Base-by-base conservation (phyloP, 148 eudicot genomes). In the Nyssa sinensis region DNA sequence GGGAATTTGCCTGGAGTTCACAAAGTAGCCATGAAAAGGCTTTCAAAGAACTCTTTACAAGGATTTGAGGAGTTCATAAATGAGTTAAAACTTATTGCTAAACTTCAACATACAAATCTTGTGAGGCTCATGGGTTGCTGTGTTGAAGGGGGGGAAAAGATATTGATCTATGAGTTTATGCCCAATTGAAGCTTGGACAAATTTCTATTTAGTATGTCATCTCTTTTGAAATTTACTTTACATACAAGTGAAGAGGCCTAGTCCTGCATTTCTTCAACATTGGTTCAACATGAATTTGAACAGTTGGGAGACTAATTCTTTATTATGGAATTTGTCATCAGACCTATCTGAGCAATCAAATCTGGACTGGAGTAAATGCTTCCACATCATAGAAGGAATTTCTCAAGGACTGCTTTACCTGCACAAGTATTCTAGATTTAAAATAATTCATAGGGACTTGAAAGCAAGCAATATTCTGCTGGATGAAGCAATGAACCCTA, bases 91-190 rank as follows among this genome's bases (percentile, higher is more conserved):
- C 28, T 68, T 3, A 68, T 68, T 16, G 30, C 58, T 2, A 68
- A 68, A 23, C 63, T 70, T 16, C 73, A 70, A 57, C 73, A 53
- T n/a, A 53, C 61, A 3, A 70, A 70, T 19, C 73, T 70, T 53
- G 73, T 70, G n/a, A 70, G 21, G 59, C 23, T 70, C 0, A 5
- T 55, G 9, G 73, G 63, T 17, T 70, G 3, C 9, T 70, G 73
- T 32, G 28, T 70, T 21, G 28, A 57, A 19, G 41, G 73, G 10
- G 62, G 57, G 14, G 64, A 70, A 24, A 70, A 70, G 35, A 7
- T 70, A 14, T 16, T 53, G 62, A 31, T 55, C 25, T 55, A 55
- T 55, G 59, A 55, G 24, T 55, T 17, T 24, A 19, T 55, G 59
- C 59, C 25, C 17, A 55, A 55, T 7, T 17, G 24, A 19, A 55